These are phyloP conservation scores for Pseudozyma tsukubaensis DNA, from an alignment of 1,284 basidiomycete genomes.

Conservation along the genomic window DNA sequence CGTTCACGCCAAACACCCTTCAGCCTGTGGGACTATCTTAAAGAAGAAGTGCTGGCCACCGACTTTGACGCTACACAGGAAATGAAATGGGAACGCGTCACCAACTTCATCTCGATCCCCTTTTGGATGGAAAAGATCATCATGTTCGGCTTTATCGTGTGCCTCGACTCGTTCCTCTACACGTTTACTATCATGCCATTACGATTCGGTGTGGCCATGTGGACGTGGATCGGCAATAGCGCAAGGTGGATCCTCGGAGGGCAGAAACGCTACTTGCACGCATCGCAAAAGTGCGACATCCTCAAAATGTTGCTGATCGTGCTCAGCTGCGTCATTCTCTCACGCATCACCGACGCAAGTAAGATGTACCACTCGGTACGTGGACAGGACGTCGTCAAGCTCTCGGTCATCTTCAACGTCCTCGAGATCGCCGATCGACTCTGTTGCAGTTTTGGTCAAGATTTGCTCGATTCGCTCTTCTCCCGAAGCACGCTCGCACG, in stretches of 20 bases:
- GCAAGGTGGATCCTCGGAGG: constrained; percentile 49
- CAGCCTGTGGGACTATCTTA: constrained; percentile 90
- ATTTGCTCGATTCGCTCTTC: constrained; percentile 95
- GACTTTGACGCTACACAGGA: constrained; percentile 94
- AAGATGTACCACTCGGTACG: constrained; percentile 99
- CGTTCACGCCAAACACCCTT: constrained; percentile 38
- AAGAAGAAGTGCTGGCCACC: constrained; percentile 82
- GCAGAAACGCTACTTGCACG: constrained; percentile 52
- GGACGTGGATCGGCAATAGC: constrained; percentile 49
- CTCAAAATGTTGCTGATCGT: constrained; percentile 82
- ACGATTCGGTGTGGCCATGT: constrained; percentile 71
- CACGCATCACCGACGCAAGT: constrained; percentile 90
- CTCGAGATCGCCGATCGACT: constrained; percentile 88
- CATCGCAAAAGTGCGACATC: constrained; percentile 89
- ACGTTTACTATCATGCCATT: constrained; percentile 98
- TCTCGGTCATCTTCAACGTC: constrained; percentile 98
- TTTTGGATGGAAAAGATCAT: constrained; percentile 96
- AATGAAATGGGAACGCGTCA: constrained; percentile 95
- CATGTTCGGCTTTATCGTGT: constrained; percentile 90
- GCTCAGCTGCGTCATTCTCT: constrained; percentile 80
- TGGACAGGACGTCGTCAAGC: constrained; percentile 86
- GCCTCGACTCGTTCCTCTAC: constrained; percentile 96
- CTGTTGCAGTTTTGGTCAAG: constrained; percentile 96
- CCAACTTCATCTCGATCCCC: constrained; percentile 94
- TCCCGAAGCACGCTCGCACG: constrained; percentile 87